Evolutionary conservation across 139 green algal genomes (phyloP).

Genomic region (Haematococcus sp.): DNA sequence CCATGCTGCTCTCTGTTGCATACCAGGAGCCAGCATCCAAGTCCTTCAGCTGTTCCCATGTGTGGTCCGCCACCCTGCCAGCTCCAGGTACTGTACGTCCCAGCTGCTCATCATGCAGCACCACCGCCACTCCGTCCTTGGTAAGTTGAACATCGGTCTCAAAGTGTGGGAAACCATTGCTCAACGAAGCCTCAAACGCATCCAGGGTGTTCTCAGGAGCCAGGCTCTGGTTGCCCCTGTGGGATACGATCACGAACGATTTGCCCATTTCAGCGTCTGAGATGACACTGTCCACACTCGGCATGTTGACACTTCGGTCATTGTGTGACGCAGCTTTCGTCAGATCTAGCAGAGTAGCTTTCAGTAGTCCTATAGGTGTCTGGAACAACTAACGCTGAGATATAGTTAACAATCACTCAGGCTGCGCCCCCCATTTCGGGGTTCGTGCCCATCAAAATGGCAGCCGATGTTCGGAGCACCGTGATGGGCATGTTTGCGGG

Average conservation of each 20-base stretch:
- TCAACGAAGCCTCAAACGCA: background rate
- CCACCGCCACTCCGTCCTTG: constrained; percentile 23
- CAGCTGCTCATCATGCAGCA: constrained; percentile 44
- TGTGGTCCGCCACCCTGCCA: constrained; percentile 4
- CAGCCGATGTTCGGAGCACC: no score
- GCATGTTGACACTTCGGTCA: no score
- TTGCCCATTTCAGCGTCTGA: no score
- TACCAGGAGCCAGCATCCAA: constrained; percentile 49
- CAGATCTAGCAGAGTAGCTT: no score
- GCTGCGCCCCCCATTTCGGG: no score
- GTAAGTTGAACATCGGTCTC: constrained; percentile 40
- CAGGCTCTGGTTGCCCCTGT: background rate
- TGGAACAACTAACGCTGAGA: no score
- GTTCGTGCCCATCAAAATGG: no score
- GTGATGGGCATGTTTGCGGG: constrained; percentile 5
- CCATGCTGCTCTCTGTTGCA: no score
- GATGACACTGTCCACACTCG: no score
- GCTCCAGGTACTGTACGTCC: constrained; percentile 23
- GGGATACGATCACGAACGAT: background rate
- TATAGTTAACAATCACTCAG: no score
- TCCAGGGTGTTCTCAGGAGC: constrained; percentile 3
- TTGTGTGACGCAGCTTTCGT: no score
- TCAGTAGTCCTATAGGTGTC: no score
- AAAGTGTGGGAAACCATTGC: background rate
- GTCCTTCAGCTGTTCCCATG: constrained; percentile 9